Evolutionary conservation across 192 early-diverging fungal genomes (phyloP), one percentile per base, ranked within the genome.

Genomic region (Coemansia sp.): DNA sequence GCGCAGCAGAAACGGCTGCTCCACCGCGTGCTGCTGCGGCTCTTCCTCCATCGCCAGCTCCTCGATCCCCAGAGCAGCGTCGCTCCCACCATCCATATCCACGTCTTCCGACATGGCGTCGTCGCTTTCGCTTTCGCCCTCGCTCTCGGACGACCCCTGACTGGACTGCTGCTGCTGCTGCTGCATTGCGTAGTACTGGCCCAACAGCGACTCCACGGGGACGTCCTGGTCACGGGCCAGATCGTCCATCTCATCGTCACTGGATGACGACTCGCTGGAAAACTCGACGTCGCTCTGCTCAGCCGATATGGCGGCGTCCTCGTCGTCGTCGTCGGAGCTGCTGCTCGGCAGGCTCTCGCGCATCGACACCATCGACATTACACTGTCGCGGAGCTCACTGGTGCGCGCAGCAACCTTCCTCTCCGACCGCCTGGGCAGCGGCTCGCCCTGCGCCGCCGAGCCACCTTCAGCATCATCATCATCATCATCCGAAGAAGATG

Each of bases 171-270:
- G 31, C 31, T 56, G 53, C 2, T 34, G 53, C 24, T 69, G 65
- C 7, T 75, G 72, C 73, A 70, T 75, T 33, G 76, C 70, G 9
- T 69, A 70, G 59, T 89, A 89, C 35, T 83, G 78, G 21, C 75
- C 75, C 29, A 91, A 70, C 17, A 91, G 68, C 34, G 85, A 79
- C 29, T 87, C 86, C 34, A 89, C 82, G 0, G 87, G 79, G n/a
- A 89, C 69, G 37, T 91, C 85, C 77, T 87, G 85, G 42, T 94
- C 93, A 11, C 68, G 84, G 35, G 74, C 67, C 35, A 93, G 74
- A 24, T 79, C 87, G 19, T 51, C 63, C 59, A 88, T 74, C 65
- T 89, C 90, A 8, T 74, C 81, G 9, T 85, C 44, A 35, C 70
- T 72, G 57, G 50, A 59, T 8, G 68, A 70, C 51, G 63, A 65